Evolutionary conservation across 1,139 yeast genomes (phyloP).

Genomic region (Geotrichum australiense): DNA sequence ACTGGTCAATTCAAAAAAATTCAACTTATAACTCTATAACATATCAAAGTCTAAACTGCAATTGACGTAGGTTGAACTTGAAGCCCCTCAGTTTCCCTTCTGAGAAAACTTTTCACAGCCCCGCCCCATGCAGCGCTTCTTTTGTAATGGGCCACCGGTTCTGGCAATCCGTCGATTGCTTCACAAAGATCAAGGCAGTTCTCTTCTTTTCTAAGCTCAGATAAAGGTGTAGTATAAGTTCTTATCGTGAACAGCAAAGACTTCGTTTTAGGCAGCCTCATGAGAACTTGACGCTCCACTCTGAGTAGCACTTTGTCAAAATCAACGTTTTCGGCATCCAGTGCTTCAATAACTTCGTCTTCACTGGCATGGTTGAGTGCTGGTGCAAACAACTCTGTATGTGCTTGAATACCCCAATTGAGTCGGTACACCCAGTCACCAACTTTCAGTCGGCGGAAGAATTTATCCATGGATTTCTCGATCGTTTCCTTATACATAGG

Average conservation of each 20-base stretch:
- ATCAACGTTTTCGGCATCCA: constrained; percentile 43
- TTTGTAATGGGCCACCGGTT: constrained; percentile 52
- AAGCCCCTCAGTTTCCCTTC: constrained; percentile 27
- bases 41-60: too few species aligned
- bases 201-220: constrained; percentile 44
- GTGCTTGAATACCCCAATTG: constrained; percentile 60
- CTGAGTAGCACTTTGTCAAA: constrained; percentile 52
- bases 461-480: constrained; percentile 55
- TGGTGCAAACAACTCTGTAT: constrained; percentile 45
- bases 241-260: constrained; percentile 55
- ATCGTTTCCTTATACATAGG: constrained; percentile 53
- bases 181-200: constrained; percentile 40
- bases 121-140: constrained; percentile 58
- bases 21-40: too few species aligned
- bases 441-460: constrained; percentile 44
- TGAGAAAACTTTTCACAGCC: constrained; percentile 47
- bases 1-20: too few species aligned
- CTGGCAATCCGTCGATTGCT: constrained; percentile 58
- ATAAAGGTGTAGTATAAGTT: constrained; percentile 60
- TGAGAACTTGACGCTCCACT: constrained; percentile 55
- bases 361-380: constrained; percentile 42
- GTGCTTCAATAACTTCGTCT: constrained; percentile 24
- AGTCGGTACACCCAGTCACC: constrained; percentile 52
- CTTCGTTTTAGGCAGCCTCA: constrained; percentile 49
- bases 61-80: too few species aligned